Evolutionary conservation across 176 grass and related monocot species (phyloP).

Genomic region (Raddia guianensis): DNA sequence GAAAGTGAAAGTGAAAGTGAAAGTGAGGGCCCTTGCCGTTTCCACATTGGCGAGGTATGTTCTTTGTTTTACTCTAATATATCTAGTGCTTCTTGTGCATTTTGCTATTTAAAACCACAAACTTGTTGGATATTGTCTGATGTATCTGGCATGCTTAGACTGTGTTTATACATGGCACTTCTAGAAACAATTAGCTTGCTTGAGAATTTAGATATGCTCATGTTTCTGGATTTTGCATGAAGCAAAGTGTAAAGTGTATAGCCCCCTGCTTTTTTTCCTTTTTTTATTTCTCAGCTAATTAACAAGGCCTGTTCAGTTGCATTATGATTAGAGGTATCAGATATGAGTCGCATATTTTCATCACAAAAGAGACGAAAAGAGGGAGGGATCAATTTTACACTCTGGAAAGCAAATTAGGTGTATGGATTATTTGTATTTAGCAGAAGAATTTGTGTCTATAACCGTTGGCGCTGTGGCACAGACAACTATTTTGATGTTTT

Average conservation of each 20-base stretch:
- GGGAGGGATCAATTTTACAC: neutral
- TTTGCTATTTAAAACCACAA: no score
- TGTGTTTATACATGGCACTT: neutral
- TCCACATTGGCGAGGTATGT: constrained; percentile 49
- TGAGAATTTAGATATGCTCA: neutral
- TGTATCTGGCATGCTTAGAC: neutral
- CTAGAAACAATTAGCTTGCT: neutral
- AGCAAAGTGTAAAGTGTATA: neutral
- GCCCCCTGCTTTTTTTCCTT: neutral
- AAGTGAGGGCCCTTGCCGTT: constrained; percentile 16
- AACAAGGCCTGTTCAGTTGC: neutral
- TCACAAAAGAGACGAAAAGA: neutral
- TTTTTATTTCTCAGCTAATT: neutral
- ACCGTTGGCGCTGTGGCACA: neutral
- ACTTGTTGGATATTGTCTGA: neutral
- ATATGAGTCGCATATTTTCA: neutral
- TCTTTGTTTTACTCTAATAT: neutral
- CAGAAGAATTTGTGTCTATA: neutral
- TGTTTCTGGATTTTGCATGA: constrained; percentile 5
- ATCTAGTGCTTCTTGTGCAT: neutral
- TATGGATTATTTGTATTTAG: neutral
- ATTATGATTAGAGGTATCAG: constrained; percentile 3
- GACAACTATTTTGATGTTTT: neutral
- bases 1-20: constrained; percentile 43
- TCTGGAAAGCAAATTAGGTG: neutral